These are phyloP conservation scores for Plasmodiophora brassicae DNA, from an alignment of 208 protist species.

Conservation along the genomic window DNA sequence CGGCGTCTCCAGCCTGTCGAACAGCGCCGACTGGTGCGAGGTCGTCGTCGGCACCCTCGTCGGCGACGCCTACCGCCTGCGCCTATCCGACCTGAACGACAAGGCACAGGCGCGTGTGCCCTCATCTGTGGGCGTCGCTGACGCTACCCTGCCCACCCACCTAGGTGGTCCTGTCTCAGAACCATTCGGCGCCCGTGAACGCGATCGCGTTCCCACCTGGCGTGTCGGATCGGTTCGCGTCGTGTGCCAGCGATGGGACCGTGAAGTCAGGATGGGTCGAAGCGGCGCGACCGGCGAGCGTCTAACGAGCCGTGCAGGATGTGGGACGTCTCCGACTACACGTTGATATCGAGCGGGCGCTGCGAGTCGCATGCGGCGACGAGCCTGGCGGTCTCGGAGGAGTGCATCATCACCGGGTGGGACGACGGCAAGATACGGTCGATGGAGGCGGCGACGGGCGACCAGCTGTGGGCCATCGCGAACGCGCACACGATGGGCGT, in stretches of 20 bases:
- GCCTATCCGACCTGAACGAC: neutral
- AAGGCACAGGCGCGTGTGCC: too few relatives aligned
- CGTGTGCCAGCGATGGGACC: neutral
- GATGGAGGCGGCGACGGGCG: conserved; percentile 51
- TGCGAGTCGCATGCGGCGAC: conserved; percentile 37
- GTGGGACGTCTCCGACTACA: conserved; percentile 24
- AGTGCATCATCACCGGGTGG: conserved; percentile 58
- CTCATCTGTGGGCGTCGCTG: too few relatives aligned
- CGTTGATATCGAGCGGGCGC: neutral
- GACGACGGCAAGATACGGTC: conserved; percentile 56
- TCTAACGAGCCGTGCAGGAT: neutral
- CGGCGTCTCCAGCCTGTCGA: neutral
- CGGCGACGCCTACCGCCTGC: neutral
- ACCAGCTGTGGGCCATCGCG: conserved; percentile 49
- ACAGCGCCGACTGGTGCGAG: neutral
- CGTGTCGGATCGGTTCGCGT: conserved; percentile 10
- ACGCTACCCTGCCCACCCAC: too few relatives aligned
- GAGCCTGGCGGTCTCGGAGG: neutral
- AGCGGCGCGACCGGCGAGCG: neutral
- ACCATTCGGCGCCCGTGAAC: neutral
- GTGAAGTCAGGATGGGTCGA: neutral
- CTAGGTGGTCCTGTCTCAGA: neutral
- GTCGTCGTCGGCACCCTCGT: neutral
- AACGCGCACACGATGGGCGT: conserved; percentile 53
- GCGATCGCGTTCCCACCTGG: neutral